Evolutionary conservation across 345 rosid genomes (phyloP), one percentile per base, ranked within the genome.

Genomic region (Corymbia maculata): DNA sequence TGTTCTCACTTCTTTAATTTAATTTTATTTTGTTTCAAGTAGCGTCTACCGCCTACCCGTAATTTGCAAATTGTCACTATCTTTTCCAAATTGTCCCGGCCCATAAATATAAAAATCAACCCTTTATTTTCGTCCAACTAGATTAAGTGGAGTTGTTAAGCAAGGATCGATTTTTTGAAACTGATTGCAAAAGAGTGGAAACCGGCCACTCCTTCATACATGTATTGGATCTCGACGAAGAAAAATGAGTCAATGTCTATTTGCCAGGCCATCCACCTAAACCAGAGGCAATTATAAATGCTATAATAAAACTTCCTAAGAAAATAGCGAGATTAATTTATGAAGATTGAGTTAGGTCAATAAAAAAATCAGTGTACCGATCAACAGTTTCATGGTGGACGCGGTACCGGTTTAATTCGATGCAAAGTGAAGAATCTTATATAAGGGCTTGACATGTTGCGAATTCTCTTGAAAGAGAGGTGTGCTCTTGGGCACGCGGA

Each of bases 331-430:
- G 3, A 30, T 11, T 30, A 66, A 66, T 30, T 11, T 66, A 66
- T 8, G 44, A 66, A 66, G 9, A 66, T 66, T 21, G 36, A 30
- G 17, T 30, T 66, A 16, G n/a, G n/a, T n/a, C n/a, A n/a, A n/a
- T n/a, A n/a, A n/a, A n/a, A n/a, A n/a, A n/a, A n/a, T n/a, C n/a
- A n/a, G n/a, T n/a, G n/a, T n/a, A n/a, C n/a, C n/a, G n/a, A n/a
- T n/a, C n/a, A n/a, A n/a, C n/a, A n/a, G n/a, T n/a, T 66, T 66
- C 42, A 14, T 30, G 5, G 30, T 30, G 21, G 42, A 30, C 21
- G 0, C 2, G 7, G 5, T 7, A 7, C 9, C 2, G 0, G 1
- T 30, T 66, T 14, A 13, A 30, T 30, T 1, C 2, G 10, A n/a
- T 66, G 21, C 3, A 66, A 66, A 66, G 9, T 4, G 10, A 66